Evolutionary conservation across 108 stramenopile genomes (phyloP), one percentile per base, ranked within the genome.

Genomic region (Mediolabrus comicus): DNA sequence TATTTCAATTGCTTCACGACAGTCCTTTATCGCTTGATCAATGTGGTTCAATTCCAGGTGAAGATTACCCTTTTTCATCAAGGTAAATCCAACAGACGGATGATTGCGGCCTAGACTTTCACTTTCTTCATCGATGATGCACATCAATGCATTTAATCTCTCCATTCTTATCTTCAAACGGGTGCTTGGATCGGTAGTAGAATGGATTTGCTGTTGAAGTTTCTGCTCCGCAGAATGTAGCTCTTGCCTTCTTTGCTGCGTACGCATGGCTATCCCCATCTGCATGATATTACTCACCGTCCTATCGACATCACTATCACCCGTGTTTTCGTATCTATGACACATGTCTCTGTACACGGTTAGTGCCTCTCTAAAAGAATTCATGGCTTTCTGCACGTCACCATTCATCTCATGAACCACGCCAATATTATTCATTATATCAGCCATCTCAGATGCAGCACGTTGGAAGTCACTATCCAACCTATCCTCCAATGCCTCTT

Each of bases 251-350:
- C 52, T 65, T 2, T 67, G 53, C 28, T 60, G 61, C 24, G 67
- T 57, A 10, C 67, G 67, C 55, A 68, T 46, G 9, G 78, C 78
- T 34, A 79, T 79, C 11, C 78, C 66, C 67, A 79, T 62, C 46
- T 79, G 71, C 71, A 79, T 72, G 41, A 79, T 72, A 52, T 79
- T 79, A 17, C 36, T 63, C 7, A 79, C 78, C 14, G 78, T 72
- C 22, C 71, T 52, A 69, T 79, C 78, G 25, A 79, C 78, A 59
- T 63, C 78, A 34, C 60, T 30, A 59, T 72, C 78, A 14, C 71
- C 78, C 4, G 71, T 19, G 39, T 79, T 79, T 67, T 79, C 71
- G 34, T 67, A 79, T 13, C 77, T 35, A 62, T 67, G 70, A 53
- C 71, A 71, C 35, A 62, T 71, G 61, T 60, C 59, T 36, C 78